Conservation (phyloP, 2,329 filamentous ascomycete genomes). For the Penicillium sp. region DNA sequence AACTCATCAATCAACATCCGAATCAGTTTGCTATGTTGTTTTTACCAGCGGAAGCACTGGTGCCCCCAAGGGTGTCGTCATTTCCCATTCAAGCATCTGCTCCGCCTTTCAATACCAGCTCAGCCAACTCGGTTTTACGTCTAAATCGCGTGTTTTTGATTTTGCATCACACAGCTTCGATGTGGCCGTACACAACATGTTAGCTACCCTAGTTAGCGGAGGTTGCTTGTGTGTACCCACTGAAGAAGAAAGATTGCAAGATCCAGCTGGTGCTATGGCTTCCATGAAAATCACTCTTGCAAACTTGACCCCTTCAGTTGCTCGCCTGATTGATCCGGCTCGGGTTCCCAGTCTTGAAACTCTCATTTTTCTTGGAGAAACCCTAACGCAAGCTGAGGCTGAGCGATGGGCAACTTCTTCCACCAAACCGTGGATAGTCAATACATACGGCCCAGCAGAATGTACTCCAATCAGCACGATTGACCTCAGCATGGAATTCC, state of each 20-base stretch:
- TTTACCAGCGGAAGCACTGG: too few relatives aligned
- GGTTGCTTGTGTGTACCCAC: conserved; percentile 15
- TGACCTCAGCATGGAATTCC: too few relatives aligned
- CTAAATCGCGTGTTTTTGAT: neutral
- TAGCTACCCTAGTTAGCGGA: conserved; percentile 1
- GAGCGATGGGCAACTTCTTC: too few relatives aligned
- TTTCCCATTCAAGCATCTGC: too few relatives aligned
- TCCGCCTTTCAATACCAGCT: too few relatives aligned
- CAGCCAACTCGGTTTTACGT: too few relatives aligned
- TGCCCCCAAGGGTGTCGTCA: too few relatives aligned
- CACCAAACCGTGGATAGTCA: too few relatives aligned
- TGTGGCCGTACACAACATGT: neutral
- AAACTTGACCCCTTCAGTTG: neutral
- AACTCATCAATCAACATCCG: too few relatives aligned
- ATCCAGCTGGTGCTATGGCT: conserved; percentile 43
- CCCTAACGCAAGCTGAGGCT: neutral
- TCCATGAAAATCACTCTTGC: neutral
- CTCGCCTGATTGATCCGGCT: neutral
- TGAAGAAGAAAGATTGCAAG: conserved; percentile 1
- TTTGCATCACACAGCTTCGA: conserved; percentile 13
- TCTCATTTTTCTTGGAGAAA: too few relatives aligned
- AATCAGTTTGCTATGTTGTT: too few relatives aligned
- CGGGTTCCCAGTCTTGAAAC: too few relatives aligned
- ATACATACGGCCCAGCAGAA: neutral
- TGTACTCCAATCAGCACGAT: neutral